Percentiles rank a stretch among this genome's conserved stretches.
Conservation (phyloP, 345 rosid genomes). For the Salix purpurea region DNA sequence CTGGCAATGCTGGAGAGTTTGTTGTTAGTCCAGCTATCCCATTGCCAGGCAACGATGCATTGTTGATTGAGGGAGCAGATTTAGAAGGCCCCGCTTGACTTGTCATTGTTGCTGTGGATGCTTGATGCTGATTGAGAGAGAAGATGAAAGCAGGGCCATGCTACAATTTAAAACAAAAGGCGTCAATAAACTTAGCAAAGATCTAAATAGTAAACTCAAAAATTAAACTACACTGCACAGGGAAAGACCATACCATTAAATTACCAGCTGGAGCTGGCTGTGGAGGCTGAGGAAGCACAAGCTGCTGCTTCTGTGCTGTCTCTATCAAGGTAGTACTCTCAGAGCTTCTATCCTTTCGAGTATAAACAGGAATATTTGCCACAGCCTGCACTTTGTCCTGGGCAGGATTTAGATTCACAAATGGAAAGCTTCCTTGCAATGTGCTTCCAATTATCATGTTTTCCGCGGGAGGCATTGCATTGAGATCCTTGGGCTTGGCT, state of each 20-base stretch:
- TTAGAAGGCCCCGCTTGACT: slow-evolving; percentile 32
- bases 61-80: slow-evolving; percentile 25
- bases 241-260: slow-evolving; percentile 38
- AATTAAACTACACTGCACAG: background rate
- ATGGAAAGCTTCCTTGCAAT: slow-evolving; percentile 16
- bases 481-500: slow-evolving; percentile 26
- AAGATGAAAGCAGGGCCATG: slow-evolving; percentile 46
- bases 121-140: slow-evolving; percentile 44
- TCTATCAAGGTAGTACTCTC: slow-evolving; percentile 17
- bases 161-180: slow-evolving; percentile 21
- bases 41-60: slow-evolving; percentile 23
- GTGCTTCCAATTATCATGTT: slow-evolving; percentile 22
- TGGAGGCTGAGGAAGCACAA: slow-evolving; percentile 23
- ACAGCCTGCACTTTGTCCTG: slow-evolving; percentile 27
- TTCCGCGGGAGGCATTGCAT: slow-evolving; percentile 13
- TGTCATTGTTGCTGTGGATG: slow-evolving; percentile 12
- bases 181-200: background rate
- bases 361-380: slow-evolving; percentile 12
- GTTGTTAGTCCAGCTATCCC: slow-evolving; percentile 20
- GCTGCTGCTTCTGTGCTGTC: background rate
- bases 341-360: slow-evolving; percentile 31
- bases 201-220: background rate
- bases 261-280: slow-evolving; percentile 34
- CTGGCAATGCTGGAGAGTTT: slow-evolving; percentile 19
- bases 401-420: slow-evolving; percentile 28